A percentile compares a stretch with the other conserved stretches of the same genome.
Evolutionary conservation across 345 rosid genomes (phyloP).

Genomic region (Isatis tinctoria): DNA sequence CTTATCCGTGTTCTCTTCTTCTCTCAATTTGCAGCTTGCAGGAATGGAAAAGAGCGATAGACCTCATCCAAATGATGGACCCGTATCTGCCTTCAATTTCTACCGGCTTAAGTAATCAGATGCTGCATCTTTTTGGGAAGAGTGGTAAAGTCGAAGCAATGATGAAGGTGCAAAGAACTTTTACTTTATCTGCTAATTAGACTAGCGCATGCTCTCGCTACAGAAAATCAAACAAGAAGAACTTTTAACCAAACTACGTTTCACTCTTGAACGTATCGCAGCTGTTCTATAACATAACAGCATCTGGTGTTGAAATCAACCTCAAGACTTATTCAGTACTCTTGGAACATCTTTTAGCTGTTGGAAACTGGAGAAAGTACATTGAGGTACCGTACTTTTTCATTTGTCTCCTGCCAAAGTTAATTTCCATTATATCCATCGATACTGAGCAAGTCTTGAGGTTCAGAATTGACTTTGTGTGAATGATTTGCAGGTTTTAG

Average conservation of each 20-base stretch:
- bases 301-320: conserved; percentile 56
- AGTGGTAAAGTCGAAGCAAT: conserved; percentile 80
- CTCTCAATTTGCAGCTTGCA: conserved; percentile 48
- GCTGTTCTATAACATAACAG: conserved; percentile 72
- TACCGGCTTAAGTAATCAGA: conserved; percentile 67
- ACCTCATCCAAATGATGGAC: conserved; percentile 64
- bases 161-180: conserved; percentile 55
- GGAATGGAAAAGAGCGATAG: conserved; percentile 65
- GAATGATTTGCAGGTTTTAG: conserved; percentile 56
- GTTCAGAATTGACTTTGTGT: neutral
- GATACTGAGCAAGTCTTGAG: neutral
- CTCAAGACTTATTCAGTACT: conserved; percentile 52
- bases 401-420: neutral
- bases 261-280: conserved; percentile 25
- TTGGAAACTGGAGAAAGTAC: conserved; percentile 94
- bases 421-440: neutral
- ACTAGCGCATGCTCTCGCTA: neutral
- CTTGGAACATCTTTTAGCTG: conserved; percentile 70
- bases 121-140: conserved; percentile 70
- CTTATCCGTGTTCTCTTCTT: neutral
- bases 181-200: neutral
- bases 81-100: conserved; percentile 55
- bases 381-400: conserved; percentile 63
- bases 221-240: neutral
- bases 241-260: conserved; percentile 8